phyloP scores from a whole-genome alignment of 495 filamentous ascomycete species.

The Podospora tetraspora region DNA sequence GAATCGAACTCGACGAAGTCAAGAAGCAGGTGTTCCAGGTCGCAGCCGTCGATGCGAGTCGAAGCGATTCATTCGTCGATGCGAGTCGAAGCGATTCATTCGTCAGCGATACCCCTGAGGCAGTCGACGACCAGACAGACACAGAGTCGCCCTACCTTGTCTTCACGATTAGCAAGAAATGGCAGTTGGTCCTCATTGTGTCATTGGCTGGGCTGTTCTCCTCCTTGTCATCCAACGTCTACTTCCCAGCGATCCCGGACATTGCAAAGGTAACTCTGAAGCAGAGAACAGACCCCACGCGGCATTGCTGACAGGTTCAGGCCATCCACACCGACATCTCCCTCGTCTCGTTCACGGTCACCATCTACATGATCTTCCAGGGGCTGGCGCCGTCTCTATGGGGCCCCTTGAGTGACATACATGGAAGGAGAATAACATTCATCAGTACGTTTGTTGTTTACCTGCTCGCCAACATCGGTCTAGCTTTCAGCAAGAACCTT shows the following conservation, averaged over 20 bases:
- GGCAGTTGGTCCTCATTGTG: conserved; percentile 34
- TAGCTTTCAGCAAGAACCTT: conserved; percentile 46
- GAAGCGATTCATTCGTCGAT: background rate
- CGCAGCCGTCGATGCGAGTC: background rate
- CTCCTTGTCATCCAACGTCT: conserved; percentile 34
- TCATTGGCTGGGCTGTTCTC: conserved; percentile 38
- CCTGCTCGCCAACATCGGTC: conserved; percentile 46
- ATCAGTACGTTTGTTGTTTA: conserved; percentile 50
- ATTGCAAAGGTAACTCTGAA: conserved; percentile 17
- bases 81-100: background rate
- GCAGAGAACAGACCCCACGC: background rate
- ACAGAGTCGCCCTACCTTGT: conserved; percentile 22
- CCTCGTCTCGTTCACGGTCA: conserved; percentile 25
- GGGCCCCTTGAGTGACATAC: conserved; percentile 25
- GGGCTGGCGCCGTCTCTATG: conserved; percentile 28
- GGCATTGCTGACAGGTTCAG: conserved; percentile 2
- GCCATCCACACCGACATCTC: conserved; percentile 12
- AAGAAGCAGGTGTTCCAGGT: background rate
- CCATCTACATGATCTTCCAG: conserved; percentile 30
- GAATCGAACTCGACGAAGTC: background rate
- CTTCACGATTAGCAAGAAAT: conserved; percentile 32
- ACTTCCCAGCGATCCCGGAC: conserved; percentile 30
- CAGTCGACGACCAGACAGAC: background rate
- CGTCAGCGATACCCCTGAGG: background rate
- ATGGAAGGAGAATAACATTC: conserved; percentile 35